Evolutionary conservation across 164 flowering plant genomes (phyloP).

Genomic region (Cinnamomum chago): DNA sequence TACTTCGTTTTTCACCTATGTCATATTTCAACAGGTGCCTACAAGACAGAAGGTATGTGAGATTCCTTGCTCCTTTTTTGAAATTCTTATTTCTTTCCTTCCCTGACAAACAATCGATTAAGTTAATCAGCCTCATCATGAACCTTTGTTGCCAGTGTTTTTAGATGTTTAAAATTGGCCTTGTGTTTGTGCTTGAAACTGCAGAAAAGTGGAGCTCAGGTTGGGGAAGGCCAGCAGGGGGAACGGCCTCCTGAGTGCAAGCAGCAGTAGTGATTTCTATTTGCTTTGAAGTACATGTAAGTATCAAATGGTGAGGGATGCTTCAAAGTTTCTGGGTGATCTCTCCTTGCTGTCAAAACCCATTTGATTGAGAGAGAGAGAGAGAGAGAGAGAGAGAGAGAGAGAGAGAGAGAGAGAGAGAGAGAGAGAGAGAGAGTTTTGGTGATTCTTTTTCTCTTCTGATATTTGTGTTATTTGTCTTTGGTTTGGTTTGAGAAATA

Average conservation of each 20-base stretch:
- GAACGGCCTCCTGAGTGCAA: constrained; percentile 39
- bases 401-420: constrained; percentile 1
- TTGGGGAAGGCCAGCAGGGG: constrained; percentile 24
- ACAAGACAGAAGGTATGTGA: constrained; percentile 32
- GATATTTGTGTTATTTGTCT: background rate
- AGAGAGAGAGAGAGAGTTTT: constrained; percentile 7
- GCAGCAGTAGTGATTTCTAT: constrained; percentile 25
- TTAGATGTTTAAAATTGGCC: background rate
- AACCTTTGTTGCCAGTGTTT: background rate
- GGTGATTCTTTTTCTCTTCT: constrained; percentile 7
- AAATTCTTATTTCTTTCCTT: background rate
- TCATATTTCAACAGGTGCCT: constrained; percentile 27
- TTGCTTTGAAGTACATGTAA: background rate
- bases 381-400: background rate
- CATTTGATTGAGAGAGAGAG: background rate
- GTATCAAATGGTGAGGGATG: background rate
- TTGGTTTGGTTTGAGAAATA: background rate
- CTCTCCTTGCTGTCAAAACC: background rate
- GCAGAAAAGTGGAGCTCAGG: constrained; percentile 45
- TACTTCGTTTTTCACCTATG: background rate
- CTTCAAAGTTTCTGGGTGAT: background rate
- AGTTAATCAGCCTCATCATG: constrained; percentile 3
- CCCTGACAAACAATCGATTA: constrained; percentile 4
- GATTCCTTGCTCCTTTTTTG: background rate
- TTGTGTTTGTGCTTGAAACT: constrained; percentile 6